Evolutionary conservation across 2,329 filamentous ascomycete species (phyloP).

Genomic region (Colletotrichum falcatum): DNA sequence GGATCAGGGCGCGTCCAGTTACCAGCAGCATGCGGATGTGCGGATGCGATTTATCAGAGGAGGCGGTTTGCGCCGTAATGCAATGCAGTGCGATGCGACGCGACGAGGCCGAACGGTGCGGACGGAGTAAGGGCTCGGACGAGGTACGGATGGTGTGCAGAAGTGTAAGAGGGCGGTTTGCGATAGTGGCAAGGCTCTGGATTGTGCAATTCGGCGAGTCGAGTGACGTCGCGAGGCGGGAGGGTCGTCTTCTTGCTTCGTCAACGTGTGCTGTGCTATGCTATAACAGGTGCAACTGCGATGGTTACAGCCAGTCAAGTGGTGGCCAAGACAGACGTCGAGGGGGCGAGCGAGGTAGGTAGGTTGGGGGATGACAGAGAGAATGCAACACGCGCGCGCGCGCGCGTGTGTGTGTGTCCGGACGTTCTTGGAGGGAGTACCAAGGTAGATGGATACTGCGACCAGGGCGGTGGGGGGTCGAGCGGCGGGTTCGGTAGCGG

Average conservation of each 20-base stretch:
- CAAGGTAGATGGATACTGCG: too few species aligned
- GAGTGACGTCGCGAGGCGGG: background rate
- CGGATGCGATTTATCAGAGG: constrained; percentile 17
- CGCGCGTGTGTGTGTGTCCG: background rate
- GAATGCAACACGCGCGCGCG: background rate
- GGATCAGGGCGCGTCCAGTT: constrained; percentile 24
- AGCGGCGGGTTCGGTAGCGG: background rate
- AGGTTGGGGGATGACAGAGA: constrained; percentile 12
- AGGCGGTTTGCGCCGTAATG: constrained; percentile 3
- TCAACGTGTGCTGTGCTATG: too few species aligned
- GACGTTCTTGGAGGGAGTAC: constrained; percentile 10
- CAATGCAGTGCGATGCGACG: constrained; percentile 8
- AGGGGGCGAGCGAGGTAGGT: background rate
- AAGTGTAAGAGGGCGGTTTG: background rate
- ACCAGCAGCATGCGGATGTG: constrained; percentile 20
- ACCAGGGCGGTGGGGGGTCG: background rate
- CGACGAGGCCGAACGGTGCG: background rate
- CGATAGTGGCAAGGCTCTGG: background rate
- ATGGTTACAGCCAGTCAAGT: constrained; percentile 11
- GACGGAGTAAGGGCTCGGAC: background rate
- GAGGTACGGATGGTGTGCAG: background rate
- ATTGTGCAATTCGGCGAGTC: background rate
- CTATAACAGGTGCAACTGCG: background rate
- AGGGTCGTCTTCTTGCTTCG: background rate
- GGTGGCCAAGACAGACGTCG: constrained; percentile 28